Evolutionary conservation across 495 filamentous ascomycete genomes (phyloP).

Genomic region (Melanomma pulvis-pyrius): DNA sequence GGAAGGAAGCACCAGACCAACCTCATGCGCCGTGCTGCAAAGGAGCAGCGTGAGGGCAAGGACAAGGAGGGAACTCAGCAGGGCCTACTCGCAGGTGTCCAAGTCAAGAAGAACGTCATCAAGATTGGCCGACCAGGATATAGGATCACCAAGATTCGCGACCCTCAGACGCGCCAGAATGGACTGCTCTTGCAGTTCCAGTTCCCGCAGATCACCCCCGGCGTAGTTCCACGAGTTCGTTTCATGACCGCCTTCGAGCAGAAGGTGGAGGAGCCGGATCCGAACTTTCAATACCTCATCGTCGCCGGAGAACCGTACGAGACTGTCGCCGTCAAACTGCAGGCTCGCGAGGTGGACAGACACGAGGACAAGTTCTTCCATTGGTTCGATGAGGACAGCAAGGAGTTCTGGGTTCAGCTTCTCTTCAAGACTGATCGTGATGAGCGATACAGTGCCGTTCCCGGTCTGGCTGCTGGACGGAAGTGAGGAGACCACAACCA

Average conservation of each 20-base stretch:
- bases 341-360: conserved; percentile 91
- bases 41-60: conserved; percentile 85
- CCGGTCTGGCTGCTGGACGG: conserved; percentile 70
- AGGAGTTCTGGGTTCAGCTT: conserved; percentile 98
- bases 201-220: conserved; percentile 85
- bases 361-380: conserved; percentile 84
- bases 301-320: conserved; percentile 98
- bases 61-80: conserved; percentile 67
- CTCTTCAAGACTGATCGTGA: conserved; percentile 99
- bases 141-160: conserved; percentile 94
- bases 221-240: conserved; percentile 76
- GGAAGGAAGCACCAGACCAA: conserved; percentile 99
- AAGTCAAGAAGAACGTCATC: conserved; percentile 81
- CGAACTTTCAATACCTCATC: conserved; percentile 89
- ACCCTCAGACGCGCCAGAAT: conserved; percentile 86
- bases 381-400: conserved; percentile 94
- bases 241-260: conserved; percentile 99
- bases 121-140: conserved; percentile 98
- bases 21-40: conserved; percentile 91
- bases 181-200: conserved; percentile 93
- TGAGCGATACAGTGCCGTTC: conserved; percentile 91
- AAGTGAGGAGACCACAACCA: conserved; percentile 6
- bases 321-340: conserved; percentile 94
- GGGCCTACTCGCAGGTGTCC: conserved; percentile 57
- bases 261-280: conserved; percentile 92